Percentiles rank a stretch among this genome's conserved stretches.
phyloP scores from a whole-genome alignment of 352 stramenopile genomes.

The Phytophthora sojae region DNA sequence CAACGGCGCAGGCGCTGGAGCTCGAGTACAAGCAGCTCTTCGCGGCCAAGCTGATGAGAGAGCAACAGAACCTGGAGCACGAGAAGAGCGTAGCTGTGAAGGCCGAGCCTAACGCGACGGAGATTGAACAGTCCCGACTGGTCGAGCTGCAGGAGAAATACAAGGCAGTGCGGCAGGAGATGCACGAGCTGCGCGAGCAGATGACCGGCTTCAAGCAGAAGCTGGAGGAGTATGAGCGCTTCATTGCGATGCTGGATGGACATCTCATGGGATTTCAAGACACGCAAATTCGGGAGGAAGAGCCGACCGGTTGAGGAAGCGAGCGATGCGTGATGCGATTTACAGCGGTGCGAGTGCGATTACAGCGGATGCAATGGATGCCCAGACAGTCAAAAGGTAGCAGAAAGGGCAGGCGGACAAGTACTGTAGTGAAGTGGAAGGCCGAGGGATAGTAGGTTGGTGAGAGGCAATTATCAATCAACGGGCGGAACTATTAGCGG shows the following conservation, averaged over 20 bases:
- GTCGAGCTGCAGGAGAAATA: conserved; percentile 51
- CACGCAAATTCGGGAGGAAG: conserved; percentile 31
- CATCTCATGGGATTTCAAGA: conserved; percentile 52
- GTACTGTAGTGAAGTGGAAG: conserved; percentile 11
- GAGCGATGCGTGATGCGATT: background rate
- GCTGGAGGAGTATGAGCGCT: conserved; percentile 58
- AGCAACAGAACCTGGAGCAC: conserved; percentile 35
- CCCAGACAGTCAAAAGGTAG: conserved; percentile 31
- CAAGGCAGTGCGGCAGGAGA: conserved; percentile 45
- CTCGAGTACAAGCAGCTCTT: conserved; percentile 53
- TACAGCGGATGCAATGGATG: conserved; percentile 20
- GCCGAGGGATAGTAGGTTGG: background rate
- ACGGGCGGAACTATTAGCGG: conserved; percentile 17
- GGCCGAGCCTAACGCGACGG: conserved; percentile 20
- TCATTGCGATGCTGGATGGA: conserved; percentile 55
- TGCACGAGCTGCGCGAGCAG: conserved; percentile 52
- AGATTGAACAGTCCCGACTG: conserved; percentile 43
- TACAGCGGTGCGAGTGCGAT: conserved; percentile 11
- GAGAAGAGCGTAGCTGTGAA: conserved; percentile 16
- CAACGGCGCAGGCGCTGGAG: conserved; percentile 44
- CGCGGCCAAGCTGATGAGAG: conserved; percentile 31
- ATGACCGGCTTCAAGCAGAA: conserved; percentile 54
- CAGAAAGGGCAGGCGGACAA: conserved; percentile 34
- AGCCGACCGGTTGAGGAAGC: conserved; percentile 25
- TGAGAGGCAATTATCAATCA: conserved; percentile 34